Conservation (phyloP, 1,139 yeast species). For the Magnusiomyces clavatus region DNA sequence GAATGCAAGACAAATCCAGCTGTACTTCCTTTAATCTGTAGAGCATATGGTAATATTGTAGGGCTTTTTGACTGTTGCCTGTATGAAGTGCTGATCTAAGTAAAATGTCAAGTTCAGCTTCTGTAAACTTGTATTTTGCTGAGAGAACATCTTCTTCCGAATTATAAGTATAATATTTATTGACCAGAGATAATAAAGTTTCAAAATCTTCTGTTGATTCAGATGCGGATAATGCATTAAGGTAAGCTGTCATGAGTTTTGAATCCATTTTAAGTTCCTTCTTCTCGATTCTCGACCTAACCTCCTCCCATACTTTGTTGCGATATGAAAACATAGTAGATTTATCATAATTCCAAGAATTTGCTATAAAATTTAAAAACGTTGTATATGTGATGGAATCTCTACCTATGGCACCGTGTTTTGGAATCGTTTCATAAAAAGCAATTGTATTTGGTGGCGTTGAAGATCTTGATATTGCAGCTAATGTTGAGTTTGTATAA, state of each 20-base stretch:
- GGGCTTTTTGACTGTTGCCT: slow-evolving; percentile 4
- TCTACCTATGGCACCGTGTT: slow-evolving; percentile 11
- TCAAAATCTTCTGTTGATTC: slow-evolving; percentile 5
- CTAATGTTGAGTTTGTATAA: slow-evolving; percentile 11
- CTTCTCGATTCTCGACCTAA: slow-evolving; percentile 1
- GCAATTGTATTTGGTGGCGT: slow-evolving; percentile 9
- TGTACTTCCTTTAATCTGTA: slow-evolving; percentile 1
- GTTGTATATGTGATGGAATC: slow-evolving; percentile 14
- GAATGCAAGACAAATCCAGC: slow-evolving; percentile 9
- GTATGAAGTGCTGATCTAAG: slow-evolving; percentile 12
- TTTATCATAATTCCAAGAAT: slow-evolving; percentile 1
- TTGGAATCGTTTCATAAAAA: slow-evolving; percentile 12
- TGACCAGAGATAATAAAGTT: slow-evolving; percentile 1
- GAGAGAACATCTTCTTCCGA: background rate
- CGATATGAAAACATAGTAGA: slow-evolving; percentile 3
- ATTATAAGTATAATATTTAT: slow-evolving; percentile 5
- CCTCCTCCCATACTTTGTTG: slow-evolving; percentile 11
- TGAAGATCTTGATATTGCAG: slow-evolving; percentile 6
- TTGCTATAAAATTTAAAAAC: slow-evolving; percentile 11
- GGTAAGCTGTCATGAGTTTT: slow-evolving; percentile 11
- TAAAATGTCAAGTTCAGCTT: slow-evolving; percentile 11
- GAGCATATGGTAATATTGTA: slow-evolving; percentile 2
- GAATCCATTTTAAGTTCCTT: slow-evolving; percentile 7
- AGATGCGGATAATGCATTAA: slow-evolving; percentile 10
- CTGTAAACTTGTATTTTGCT: slow-evolving; percentile 8